A percentile compares a stretch with the other conserved stretches of the same genome.
phyloP scores from a whole-genome alignment of 2,329 filamentous ascomycete species.

The Aspergillus sp. region DNA sequence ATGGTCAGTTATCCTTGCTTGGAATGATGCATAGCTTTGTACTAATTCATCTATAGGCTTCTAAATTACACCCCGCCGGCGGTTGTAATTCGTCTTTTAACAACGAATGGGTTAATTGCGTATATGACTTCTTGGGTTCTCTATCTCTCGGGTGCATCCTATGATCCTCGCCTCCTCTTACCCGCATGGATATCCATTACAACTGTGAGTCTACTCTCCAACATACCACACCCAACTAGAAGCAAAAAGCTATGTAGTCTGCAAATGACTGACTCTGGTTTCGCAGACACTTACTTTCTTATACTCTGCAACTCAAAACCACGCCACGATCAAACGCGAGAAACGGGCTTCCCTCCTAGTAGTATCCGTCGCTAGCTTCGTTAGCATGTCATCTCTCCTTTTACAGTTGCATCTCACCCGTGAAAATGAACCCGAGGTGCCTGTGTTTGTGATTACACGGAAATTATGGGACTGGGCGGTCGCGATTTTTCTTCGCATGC shows the following conservation, averaged over 20 bases:
- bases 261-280: conserved; percentile 1
- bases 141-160: conserved; percentile 64
- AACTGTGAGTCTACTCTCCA: conserved; percentile 47
- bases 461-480: conserved; percentile 37
- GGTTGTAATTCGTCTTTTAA: conserved; percentile 72
- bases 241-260: background rate
- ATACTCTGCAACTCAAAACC: conserved; percentile 73
- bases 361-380: conserved; percentile 70
- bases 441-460: conserved; percentile 48
- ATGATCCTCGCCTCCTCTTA: conserved; percentile 65
- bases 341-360: conserved; percentile 72
- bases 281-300: conserved; percentile 65
- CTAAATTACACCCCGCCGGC: conserved; percentile 75
- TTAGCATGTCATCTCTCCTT: conserved; percentile 67
- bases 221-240: background rate
- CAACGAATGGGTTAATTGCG: conserved; percentile 68
- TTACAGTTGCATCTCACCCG: conserved; percentile 62
- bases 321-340: conserved; percentile 74
- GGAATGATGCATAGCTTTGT: background rate
- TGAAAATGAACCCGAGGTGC: conserved; percentile 57
- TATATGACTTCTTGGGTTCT: conserved; percentile 71
- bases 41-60: conserved; percentile 51
- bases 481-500: conserved; percentile 29
- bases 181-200: conserved; percentile 76
- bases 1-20: conserved; percentile 50